A percentile compares a stretch with the other conserved stretches of the same genome.
These are phyloP conservation scores for Xylaria telfairii DNA, from an alignment of 495 filamentous ascomycete species.

Conservation along the genomic window DNA sequence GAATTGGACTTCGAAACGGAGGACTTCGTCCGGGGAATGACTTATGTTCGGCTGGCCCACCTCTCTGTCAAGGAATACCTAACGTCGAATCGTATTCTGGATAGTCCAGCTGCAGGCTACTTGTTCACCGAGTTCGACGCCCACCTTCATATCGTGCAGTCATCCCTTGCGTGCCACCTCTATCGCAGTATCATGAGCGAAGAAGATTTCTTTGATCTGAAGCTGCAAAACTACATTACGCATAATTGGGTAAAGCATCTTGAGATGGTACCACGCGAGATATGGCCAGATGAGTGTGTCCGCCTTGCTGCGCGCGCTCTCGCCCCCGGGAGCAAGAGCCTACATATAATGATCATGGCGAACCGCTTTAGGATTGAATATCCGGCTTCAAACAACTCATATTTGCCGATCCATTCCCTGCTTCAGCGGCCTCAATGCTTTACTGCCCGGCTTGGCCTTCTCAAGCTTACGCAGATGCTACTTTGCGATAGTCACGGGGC, in stretches of 20 bases:
- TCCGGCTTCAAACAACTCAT: too few species aligned
- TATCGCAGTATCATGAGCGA: background rate
- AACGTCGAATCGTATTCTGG: constrained; percentile 17
- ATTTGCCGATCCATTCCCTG: too few species aligned
- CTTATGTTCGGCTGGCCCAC: constrained; percentile 30
- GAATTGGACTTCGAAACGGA: too few species aligned
- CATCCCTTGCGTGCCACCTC: constrained; percentile 7
- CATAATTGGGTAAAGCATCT: background rate
- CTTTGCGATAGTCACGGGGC: background rate
- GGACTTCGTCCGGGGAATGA: too few species aligned
- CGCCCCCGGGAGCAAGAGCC: background rate
- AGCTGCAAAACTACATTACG: background rate
- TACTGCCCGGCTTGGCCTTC: constrained; percentile 14
- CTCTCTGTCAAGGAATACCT: constrained; percentile 41
- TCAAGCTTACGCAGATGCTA: constrained; percentile 25
- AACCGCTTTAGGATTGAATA: too few species aligned
- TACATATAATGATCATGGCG: background rate
- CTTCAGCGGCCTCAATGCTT: constrained; percentile 23
- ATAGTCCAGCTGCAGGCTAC: background rate
- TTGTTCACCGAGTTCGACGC: constrained; percentile 13
- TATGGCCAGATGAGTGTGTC: background rate
- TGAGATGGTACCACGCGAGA: constrained; percentile 18
- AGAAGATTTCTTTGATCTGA: background rate
- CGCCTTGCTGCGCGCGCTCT: constrained; percentile 11
- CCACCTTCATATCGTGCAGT: constrained; percentile 23